Evolutionary conservation across 495 filamentous ascomycete species (phyloP).

Genomic region (Stereocaulon alpinum): DNA sequence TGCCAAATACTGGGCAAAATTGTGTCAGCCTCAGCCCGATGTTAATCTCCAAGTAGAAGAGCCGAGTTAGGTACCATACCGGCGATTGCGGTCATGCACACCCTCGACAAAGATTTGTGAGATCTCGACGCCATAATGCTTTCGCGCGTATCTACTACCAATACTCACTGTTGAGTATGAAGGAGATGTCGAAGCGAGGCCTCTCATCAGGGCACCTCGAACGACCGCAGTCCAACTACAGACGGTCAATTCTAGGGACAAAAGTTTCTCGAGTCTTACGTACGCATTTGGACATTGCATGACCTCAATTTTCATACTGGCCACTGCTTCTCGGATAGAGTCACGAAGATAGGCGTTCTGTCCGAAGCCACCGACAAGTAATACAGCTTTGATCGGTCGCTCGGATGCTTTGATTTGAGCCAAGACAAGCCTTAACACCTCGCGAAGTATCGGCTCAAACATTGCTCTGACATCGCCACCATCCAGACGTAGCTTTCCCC

Average conservation of each 20-base stretch:
- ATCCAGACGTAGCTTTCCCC: slow-evolving; percentile 48
- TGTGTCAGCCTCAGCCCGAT: too few species aligned
- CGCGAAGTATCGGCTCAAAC: slow-evolving; percentile 54
- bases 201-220: slow-evolving; percentile 33
- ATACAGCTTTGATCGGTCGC: slow-evolving; percentile 42
- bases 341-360: slow-evolving; percentile 50
- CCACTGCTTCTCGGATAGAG: slow-evolving; percentile 8
- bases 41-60: too few species aligned
- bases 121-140: slow-evolving; percentile 29
- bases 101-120: slow-evolving; percentile 10
- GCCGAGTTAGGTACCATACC: too few species aligned
- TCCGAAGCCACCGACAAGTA: slow-evolving; percentile 57
- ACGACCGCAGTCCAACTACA: slow-evolving; percentile 35
- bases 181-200: slow-evolving; percentile 23
- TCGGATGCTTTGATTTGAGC: slow-evolving; percentile 43
- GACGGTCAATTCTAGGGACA: slow-evolving; percentile 7
- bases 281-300: slow-evolving; percentile 18
- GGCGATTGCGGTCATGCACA: slow-evolving; percentile 21
- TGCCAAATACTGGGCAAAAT: too few species aligned
- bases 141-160: slow-evolving; percentile 30
- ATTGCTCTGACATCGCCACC: slow-evolving; percentile 48
- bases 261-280: too few species aligned
- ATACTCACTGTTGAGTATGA: slow-evolving; percentile 21
- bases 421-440: slow-evolving; percentile 50
- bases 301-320: slow-evolving; percentile 16